These are phyloP conservation scores for Raphanus sativus DNA, from an alignment of 345 rosid species.

Conservation along the genomic window DNA sequence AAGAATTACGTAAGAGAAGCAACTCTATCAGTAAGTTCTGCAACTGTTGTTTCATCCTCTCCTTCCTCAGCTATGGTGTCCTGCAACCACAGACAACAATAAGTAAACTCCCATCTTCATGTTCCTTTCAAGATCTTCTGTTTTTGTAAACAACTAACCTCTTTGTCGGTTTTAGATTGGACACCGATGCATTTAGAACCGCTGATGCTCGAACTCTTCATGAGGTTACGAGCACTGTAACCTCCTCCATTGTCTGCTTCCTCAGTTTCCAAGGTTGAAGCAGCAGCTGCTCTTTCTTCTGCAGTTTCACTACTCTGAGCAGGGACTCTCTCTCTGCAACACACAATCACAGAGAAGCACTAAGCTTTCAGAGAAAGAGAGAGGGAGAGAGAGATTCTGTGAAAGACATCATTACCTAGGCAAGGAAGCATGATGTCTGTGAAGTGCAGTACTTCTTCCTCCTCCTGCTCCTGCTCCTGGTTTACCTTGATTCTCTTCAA, in stretches of 20 bases:
- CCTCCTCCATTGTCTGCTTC: slow-evolving; percentile 46
- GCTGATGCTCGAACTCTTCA: slow-evolving; percentile 96
- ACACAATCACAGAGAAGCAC: slow-evolving; percentile 11
- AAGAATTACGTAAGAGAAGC: slow-evolving; percentile 35
- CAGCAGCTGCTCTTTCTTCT: slow-evolving; percentile 48
- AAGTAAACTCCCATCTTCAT: slow-evolving; percentile 5
- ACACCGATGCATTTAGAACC: slow-evolving; percentile 83
- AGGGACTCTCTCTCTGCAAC: slow-evolving; percentile 78
- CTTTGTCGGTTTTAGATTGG: slow-evolving; percentile 46
- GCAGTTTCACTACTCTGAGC: slow-evolving; percentile 48
- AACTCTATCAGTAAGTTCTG: slow-evolving; percentile 33
- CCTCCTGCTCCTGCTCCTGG: slow-evolving; percentile 50
- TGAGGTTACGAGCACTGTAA: slow-evolving; percentile 63
- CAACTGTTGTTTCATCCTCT: slow-evolving; percentile 16
- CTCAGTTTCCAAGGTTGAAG: slow-evolving; percentile 50
- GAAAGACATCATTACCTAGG: slow-evolving; percentile 60
- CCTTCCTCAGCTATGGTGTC: slow-evolving; percentile 41
- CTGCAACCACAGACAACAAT: slow-evolving; percentile 24
- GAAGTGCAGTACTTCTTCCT: slow-evolving; percentile 61
- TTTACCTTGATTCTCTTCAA: slow-evolving; percentile 84
- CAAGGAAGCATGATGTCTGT: slow-evolving; percentile 90
- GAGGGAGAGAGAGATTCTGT: background rate
- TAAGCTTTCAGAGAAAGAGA: slow-evolving; percentile 6
- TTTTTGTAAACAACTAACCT: slow-evolving; percentile 41
- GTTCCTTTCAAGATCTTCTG: slow-evolving; percentile 9